Conservation (phyloP, 495 filamentous ascomycete genomes). For the Xanthoparmelia taractica region DNA sequence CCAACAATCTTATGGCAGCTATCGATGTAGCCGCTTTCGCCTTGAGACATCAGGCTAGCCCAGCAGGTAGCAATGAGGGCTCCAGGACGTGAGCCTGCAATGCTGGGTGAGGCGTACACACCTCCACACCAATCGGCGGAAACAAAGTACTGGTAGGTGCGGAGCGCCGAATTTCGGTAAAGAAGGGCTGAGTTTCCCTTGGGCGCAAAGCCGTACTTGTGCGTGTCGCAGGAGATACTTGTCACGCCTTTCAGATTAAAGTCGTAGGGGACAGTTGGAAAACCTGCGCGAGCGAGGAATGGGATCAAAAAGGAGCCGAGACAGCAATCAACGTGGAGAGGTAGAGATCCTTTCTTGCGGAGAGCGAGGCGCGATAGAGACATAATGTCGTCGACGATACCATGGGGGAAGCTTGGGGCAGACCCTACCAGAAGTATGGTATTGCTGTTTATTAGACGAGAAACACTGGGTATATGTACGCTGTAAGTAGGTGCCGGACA, state of each 20-base stretch:
- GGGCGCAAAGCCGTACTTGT: constrained; percentile 98
- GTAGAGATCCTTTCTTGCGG: constrained; percentile 54
- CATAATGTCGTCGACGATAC: constrained; percentile 91
- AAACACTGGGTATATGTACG: constrained; percentile 67
- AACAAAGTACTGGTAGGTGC: constrained; percentile 91
- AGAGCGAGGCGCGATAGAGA: constrained; percentile 77
- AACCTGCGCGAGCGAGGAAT: constrained; percentile 84
- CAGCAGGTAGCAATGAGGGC: constrained; percentile 92
- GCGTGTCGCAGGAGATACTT: constrained; percentile 90
- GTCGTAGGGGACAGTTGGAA: constrained; percentile 72
- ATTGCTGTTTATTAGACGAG: constrained; percentile 87
- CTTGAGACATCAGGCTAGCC: constrained; percentile 79
- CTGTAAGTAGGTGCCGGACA: constrained; percentile 81
- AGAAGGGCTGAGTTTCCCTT: constrained; percentile 91
- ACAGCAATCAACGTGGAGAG: constrained; percentile 95
- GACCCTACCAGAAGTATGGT: constrained; percentile 94
- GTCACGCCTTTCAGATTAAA: constrained; percentile 93
- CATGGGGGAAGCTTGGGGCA: constrained; percentile 95
- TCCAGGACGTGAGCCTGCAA: constrained; percentile 86
- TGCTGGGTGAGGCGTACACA: constrained; percentile 85
- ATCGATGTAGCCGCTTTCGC: constrained; percentile 81
- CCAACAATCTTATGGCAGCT: constrained; percentile 84
- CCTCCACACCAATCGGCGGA: constrained; percentile 92
- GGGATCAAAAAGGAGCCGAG: constrained; percentile 91
- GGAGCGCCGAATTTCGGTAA: constrained; percentile 71